Evolutionary conservation across 2,329 filamentous ascomycete species (phyloP), one percentile per base, ranked within the genome.

Genomic region (Colletotrichum truncatum): DNA sequence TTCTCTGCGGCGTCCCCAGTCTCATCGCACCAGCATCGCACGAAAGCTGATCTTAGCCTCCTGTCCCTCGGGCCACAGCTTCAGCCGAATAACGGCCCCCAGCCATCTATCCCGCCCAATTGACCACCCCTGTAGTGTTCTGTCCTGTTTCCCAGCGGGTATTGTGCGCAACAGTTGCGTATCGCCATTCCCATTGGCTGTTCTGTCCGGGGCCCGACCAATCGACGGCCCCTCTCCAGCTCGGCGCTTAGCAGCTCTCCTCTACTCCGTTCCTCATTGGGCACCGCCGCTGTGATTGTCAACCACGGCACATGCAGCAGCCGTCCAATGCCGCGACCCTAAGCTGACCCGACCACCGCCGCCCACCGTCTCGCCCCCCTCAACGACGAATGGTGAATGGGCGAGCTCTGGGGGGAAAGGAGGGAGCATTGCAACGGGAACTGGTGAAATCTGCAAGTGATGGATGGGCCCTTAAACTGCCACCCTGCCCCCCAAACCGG

Each of bases 241-340:
- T 28, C 56, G 66, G 66, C 66, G 66, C 66, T 67, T 67, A 67
- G 32, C 62, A 48, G 9, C 39, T 52, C 56, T 55, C 62, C n/a
- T 55, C 56, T 14, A 30, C 51, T 49, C 48, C 45, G 45, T 25
- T 52, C 38, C 62, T 52, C 51, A 67, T 67, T 67, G 66, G 66
- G 45, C 58, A 43, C 39, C 10, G 36, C 45, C 51, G 56, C 56
- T 66, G 63, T 67, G 66, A 67, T 53, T 55, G 66, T 56, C 56
- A 41, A 51, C 63, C 41, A 66, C 53, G 45, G 66, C 63, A 66
- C 66, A 56, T 66, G 66, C 66, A 67, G 63, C 57, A 59, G 43
- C 39, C 55, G 38, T 55, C 62, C 55, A 55, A 65, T 55, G 30
- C 51, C 52, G 48, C 48, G 45, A 39, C 51, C 55, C 25, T 53